Conservation (phyloP, 257 asterid genomes). For the Solanum megistacrolobum region DNA sequence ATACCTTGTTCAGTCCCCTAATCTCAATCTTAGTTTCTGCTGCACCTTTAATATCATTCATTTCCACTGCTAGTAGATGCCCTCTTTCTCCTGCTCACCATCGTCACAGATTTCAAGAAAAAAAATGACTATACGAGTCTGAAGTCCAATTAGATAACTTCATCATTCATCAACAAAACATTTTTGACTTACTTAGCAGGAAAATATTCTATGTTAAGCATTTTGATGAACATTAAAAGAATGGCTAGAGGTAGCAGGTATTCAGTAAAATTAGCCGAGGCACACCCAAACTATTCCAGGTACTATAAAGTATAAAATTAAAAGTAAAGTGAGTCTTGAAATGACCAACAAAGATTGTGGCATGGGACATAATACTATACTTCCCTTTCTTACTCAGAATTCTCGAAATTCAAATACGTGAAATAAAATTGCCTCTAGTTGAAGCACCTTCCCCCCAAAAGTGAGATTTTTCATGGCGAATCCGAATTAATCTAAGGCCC, state of each 20-base stretch:
- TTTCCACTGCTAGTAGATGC: slow-evolving; percentile 18
- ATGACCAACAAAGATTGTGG: not conserved
- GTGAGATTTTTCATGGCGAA: not conserved
- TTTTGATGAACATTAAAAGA: not conserved
- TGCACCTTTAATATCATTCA: not conserved
- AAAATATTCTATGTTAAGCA: not conserved
- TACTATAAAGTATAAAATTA: not conserved
- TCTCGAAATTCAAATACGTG: not conserved
- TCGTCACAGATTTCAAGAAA: not conserved
- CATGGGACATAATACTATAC: not conserved
- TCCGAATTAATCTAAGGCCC: not conserved
- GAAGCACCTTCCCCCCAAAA: not conserved
- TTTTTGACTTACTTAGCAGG: not conserved
- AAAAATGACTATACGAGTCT: not conserved
- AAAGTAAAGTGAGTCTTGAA: not conserved
- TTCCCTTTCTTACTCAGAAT: not conserved
- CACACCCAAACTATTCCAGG: not conserved
- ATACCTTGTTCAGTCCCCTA: slow-evolving; percentile 34
- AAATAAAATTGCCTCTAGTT: not conserved
- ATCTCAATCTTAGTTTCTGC: slow-evolving; percentile 39
- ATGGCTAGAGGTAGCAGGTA: not conserved
- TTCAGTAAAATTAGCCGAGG: not conserved
- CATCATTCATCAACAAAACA: not conserved
- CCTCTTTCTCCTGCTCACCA: slow-evolving; percentile 13
- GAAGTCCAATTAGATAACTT: not conserved